A percentile compares a stretch with the other conserved stretches of the same genome.
Conservation (phyloP, 148 eudicot genomes). For the Amaranthus cruentus region DNA sequence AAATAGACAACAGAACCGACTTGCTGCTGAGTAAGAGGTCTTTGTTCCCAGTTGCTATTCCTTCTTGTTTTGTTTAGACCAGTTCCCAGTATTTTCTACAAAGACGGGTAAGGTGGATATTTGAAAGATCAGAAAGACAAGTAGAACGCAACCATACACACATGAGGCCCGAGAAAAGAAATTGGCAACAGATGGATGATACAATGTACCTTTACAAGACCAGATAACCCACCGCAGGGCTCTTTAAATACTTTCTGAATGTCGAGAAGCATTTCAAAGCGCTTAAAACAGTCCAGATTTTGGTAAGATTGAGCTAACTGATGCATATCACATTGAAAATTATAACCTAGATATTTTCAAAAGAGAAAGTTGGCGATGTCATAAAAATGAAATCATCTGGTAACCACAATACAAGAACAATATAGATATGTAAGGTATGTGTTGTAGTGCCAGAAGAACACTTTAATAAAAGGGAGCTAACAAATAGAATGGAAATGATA, state of each 20-base stretch:
- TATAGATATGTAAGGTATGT: not conserved
- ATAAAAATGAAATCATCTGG: not conserved
- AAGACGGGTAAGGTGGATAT: conserved; percentile 11
- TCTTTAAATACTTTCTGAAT: conserved; percentile 88
- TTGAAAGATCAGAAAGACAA: conserved; percentile 8
- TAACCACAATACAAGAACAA: conserved; percentile 4
- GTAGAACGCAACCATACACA: not conserved
- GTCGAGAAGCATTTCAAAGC: conserved; percentile 89
- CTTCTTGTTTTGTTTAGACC: conserved; percentile 92
- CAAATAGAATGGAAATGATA: not conserved
- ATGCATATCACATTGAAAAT: conserved; percentile 79
- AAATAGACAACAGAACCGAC: conserved; percentile 32
- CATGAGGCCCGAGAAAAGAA: not conserved
- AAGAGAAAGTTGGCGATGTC: not conserved
- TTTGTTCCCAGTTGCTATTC: conserved; percentile 94
- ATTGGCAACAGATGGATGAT: not conserved
- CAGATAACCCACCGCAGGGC: conserved; percentile 78
- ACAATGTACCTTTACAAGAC: conserved; percentile 63
- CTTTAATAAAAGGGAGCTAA: not conserved
- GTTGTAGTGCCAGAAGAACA: not conserved
- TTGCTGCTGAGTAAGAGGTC: conserved; percentile 79
- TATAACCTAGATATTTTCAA: conserved; percentile 59
- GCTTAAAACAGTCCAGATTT: conserved; percentile 69
- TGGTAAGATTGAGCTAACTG: conserved; percentile 73
- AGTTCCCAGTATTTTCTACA: conserved; percentile 80